A percentile compares a stretch with the other conserved stretches of the same genome.
phyloP scores from a whole-genome alignment of 2,329 filamentous ascomycete genomes.

The Curvularia lunata region DNA sequence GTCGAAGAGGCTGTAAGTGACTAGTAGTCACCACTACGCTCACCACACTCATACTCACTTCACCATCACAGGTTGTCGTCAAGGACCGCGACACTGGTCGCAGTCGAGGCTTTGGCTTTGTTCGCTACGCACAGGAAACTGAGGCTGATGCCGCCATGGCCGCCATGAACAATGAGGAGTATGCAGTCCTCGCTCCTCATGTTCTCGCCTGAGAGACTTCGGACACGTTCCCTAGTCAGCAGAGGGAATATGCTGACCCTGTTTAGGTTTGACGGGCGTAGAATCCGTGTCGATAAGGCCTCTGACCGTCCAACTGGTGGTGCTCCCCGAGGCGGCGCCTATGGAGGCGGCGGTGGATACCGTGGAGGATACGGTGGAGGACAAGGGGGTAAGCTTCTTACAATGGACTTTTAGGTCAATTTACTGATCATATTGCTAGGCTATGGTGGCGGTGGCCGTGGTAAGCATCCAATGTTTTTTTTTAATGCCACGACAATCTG shows the following conservation, averaged over 20 bases:
- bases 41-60: slow-evolving; percentile 25
- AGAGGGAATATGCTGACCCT: slow-evolving; percentile 20
- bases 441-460: slow-evolving; percentile 40
- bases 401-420: background rate
- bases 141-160: slow-evolving; percentile 79
- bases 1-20: slow-evolving; percentile 93
- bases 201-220: background rate
- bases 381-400: slow-evolving; percentile 27
- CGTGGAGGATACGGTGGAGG: slow-evolving; percentile 36
- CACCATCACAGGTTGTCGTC: slow-evolving; percentile 77
- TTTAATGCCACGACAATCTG: slow-evolving; percentile 7
- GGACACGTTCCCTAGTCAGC: background rate
- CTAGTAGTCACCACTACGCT: slow-evolving; percentile 1
- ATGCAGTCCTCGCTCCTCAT: slow-evolving; percentile 48
- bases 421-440: slow-evolving; percentile 17
- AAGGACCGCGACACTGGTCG: slow-evolving; percentile 97
- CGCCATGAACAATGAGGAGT: slow-evolving; percentile 90
- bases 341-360: slow-evolving; percentile 39
- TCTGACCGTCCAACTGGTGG: slow-evolving; percentile 73
- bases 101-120: slow-evolving; percentile 97
- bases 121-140: slow-evolving; percentile 79
- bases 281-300: slow-evolving; percentile 94
- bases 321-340: slow-evolving; percentile 46
- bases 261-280: slow-evolving; percentile 85
- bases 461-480: slow-evolving; percentile 29